Percentiles rank a stretch among this genome's conserved stretches.
These are phyloP conservation scores for Lignosus rhinocerotis DNA, from an alignment of 1,284 basidiomycete genomes.

Conservation along the genomic window DNA sequence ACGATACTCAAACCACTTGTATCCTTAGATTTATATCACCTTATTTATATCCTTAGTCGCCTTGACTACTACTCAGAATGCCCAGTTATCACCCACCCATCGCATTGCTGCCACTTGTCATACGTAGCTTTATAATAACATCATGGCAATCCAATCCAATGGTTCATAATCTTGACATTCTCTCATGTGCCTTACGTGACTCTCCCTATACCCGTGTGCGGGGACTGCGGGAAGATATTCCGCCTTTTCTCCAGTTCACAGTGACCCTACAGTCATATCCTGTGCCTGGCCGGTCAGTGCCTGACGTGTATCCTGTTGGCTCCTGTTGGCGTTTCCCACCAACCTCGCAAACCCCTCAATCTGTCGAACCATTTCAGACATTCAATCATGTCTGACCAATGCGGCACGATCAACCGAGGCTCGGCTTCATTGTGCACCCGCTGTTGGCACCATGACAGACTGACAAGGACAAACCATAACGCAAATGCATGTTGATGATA, in stretches of 20 bases:
- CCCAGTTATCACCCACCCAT: not conserved
- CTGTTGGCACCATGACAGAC: not conserved
- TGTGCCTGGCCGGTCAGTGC: not conserved
- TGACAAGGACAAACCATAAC: not conserved
- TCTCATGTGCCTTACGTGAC: not conserved
- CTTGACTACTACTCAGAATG: not conserved
- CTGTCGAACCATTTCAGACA: conserved; percentile 1
- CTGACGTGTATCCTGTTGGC: not conserved
- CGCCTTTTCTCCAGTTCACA: not conserved
- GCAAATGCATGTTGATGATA: not conserved
- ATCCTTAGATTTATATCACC: not conserved
- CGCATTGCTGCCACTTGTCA: not conserved
- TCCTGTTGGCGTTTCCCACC: not conserved
- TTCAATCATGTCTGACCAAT: not conserved
- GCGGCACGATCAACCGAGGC: not conserved
- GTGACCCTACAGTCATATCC: not conserved
- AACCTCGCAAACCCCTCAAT: not conserved
- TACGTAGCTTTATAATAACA: not conserved
- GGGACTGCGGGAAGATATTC: not conserved
- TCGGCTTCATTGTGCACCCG: not conserved
- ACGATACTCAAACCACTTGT: conserved; percentile 1
- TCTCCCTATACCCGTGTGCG: not conserved
- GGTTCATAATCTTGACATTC: not conserved
- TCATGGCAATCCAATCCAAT: not conserved
- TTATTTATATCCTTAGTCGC: conserved; percentile 6